Conservation (phyloP, 768 basidiomycete genomes). For the Amanita phalloides region DNA sequence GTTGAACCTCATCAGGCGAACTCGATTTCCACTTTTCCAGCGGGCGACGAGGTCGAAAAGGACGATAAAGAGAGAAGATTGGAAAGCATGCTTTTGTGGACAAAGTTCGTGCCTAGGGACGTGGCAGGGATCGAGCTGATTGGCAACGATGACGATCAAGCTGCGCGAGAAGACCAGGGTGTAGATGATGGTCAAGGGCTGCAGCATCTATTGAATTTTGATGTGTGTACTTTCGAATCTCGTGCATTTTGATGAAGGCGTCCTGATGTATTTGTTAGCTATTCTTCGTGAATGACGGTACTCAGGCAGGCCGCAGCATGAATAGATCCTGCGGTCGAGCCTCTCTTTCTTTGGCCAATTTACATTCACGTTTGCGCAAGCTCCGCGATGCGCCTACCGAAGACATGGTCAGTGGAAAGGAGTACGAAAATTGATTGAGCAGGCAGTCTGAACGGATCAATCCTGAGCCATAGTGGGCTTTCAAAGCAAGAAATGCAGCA, state of each 20-base stretch:
- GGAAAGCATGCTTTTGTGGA: conserved; percentile 69
- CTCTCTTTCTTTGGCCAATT: conserved; percentile 37
- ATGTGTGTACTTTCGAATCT: conserved; percentile 32
- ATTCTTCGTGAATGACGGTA: conserved; percentile 66
- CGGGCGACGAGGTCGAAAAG: conserved; percentile 39
- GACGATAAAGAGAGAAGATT: conserved; percentile 74
- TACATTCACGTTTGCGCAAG: conserved; percentile 62
- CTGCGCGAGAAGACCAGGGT: conserved; percentile 22
- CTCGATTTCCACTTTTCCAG: conserved; percentile 30
- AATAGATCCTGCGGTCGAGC: conserved; percentile 65
- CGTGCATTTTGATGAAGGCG: background rate
- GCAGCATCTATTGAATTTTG: conserved; percentile 59
- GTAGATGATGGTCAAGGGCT: conserved; percentile 21
- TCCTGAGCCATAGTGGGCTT: conserved; percentile 85
- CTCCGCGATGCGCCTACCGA: conserved; percentile 67
- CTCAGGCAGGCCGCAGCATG: conserved; percentile 52
- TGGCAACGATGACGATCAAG: conserved; percentile 15
- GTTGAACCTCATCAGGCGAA: no score
- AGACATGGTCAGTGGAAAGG: conserved; percentile 63
- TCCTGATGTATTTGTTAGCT: conserved; percentile 31
- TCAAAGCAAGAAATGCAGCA: conserved; percentile 43
- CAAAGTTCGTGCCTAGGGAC: conserved; percentile 34
- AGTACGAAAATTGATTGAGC: conserved; percentile 79
- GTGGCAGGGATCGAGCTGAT: conserved; percentile 18
- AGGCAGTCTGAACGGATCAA: conserved; percentile 85